Evolutionary conservation across 495 filamentous ascomycete species (phyloP), one percentile per base, ranked within the genome.

Genomic region (Apodospora peruviana): DNA sequence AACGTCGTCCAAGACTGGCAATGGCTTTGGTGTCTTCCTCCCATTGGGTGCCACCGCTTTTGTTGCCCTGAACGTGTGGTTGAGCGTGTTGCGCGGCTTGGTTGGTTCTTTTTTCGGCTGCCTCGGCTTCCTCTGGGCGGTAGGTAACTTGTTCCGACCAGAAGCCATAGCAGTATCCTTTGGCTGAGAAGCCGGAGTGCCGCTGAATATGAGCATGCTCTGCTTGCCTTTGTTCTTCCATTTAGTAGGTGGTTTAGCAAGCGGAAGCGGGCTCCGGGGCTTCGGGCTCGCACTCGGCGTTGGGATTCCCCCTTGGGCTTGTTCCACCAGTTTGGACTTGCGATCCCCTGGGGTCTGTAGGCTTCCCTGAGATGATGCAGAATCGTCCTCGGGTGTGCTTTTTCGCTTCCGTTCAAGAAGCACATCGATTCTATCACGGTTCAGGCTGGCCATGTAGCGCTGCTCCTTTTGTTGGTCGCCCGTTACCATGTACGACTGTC

Each of bases 251-350:
- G 62, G 49, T 49, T 70, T 66, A 18, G 47, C 38, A 8, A 39
- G 43, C 58, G 73, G 69, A 56, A 77, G 55, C 56, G 68, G 60
- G 59, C 66, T 74, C 43, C 78, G 71, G 18, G 66, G 74, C 69
- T 62, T 68, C 48, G 77, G 81, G 52, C 73, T 83, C 0, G 77
- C 72, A 50, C 73, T 75, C 40, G 86, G 85, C 11, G 84, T 88
- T n/a, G 80, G 76, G 40, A 87, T 81, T 32, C 79, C 80, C 16
- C 43, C 51, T 20, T 58, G 36, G 29, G 57, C 41, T 5, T 48
- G 53, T 32, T 51, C 56, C 41, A 44, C 18, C n/a, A 52, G 53
- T 40, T 56, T 57, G 8, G 49, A 32, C 5, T 60, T 61, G 5
- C 50, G 40, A 19, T 51, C 51, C 10, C 38, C 32, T 22, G 57